These are phyloP conservation scores for Fusarium nurragi DNA, from an alignment of 2,329 filamentous ascomycete species.

Conservation along the genomic window DNA sequence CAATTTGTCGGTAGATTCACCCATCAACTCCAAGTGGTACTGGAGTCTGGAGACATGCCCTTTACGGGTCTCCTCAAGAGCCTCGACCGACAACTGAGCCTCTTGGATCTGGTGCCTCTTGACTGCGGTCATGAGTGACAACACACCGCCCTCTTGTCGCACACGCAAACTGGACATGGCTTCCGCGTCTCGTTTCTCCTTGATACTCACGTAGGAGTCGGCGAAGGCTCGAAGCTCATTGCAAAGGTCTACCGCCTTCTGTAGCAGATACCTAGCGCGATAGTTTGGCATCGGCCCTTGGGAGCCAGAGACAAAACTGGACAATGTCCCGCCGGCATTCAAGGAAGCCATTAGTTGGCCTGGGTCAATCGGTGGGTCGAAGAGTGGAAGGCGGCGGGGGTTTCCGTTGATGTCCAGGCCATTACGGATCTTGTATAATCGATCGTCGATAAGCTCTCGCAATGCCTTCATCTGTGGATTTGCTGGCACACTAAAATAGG, in stretches of 20 bases:
- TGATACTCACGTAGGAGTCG: background rate
- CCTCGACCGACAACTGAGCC: too few species aligned
- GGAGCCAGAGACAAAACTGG: background rate
- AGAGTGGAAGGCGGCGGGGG: background rate
- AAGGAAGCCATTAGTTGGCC: too few species aligned
- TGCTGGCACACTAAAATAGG: background rate
- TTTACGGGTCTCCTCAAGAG: too few species aligned
- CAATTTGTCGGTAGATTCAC: too few species aligned
- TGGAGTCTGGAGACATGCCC: too few species aligned
- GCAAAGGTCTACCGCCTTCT: background rate
- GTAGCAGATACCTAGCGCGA: background rate
- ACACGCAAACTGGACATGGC: background rate
- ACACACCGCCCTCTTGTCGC: too few species aligned
- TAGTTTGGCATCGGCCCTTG: background rate
- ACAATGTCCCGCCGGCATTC: background rate
- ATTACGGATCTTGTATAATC: background rate
- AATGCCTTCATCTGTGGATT: background rate
- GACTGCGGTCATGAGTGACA: too few species aligned
- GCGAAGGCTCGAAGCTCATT: too few species aligned
- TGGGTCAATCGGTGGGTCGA: background rate
- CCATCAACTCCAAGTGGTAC: too few species aligned
- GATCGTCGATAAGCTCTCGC: background rate
- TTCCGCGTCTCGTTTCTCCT: background rate
- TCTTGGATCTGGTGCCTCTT: background rate
- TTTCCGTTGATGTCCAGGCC: background rate